Percentiles rank a stretch among this genome's conserved stretches.
Evolutionary conservation across 1,139 yeast species (phyloP).

Genomic region (Scheffersomyces parashehatae): DNA sequence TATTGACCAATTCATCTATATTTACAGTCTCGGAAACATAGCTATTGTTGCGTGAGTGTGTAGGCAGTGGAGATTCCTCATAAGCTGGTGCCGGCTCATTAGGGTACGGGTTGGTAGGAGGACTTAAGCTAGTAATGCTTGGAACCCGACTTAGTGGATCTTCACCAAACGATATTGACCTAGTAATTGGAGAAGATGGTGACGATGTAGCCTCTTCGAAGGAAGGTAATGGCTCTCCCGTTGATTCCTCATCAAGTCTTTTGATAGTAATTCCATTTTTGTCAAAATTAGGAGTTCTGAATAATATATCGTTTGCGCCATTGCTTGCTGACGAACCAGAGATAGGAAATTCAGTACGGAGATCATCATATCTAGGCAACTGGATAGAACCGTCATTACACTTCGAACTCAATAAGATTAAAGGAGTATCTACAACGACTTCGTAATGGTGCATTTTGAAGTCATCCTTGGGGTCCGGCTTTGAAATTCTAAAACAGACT

Average conservation of each 20-base stretch:
- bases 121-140: conserved; percentile 20
- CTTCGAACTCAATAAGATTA: conserved; percentile 66
- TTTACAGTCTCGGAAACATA: conserved; percentile 5
- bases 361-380: conserved; percentile 63
- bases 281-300: conserved; percentile 38
- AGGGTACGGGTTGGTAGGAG: conserved; percentile 12
- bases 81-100: conserved; percentile 41
- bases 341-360: conserved; percentile 10
- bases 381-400: conserved; percentile 70
- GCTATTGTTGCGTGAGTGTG: conserved; percentile 1
- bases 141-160: conserved; percentile 37
- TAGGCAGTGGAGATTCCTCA: conserved; percentile 15
- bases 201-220: conserved; percentile 57
- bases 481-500: conserved; percentile 75
- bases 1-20: conserved; percentile 15
- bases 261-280: conserved; percentile 42
- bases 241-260: conserved; percentile 21
- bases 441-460: conserved; percentile 78
- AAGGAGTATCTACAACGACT: conserved; percentile 86
- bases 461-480: conserved; percentile 55
- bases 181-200: conserved; percentile 31
- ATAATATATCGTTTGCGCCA: conserved; percentile 14
- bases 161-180: conserved; percentile 38
- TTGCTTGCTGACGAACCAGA: background rate
- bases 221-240: conserved; percentile 46